Evolutionary conservation across 768 basidiomycete genomes (phyloP), one percentile per base, ranked within the genome.

Genomic region (Hericium erinaceus): DNA sequence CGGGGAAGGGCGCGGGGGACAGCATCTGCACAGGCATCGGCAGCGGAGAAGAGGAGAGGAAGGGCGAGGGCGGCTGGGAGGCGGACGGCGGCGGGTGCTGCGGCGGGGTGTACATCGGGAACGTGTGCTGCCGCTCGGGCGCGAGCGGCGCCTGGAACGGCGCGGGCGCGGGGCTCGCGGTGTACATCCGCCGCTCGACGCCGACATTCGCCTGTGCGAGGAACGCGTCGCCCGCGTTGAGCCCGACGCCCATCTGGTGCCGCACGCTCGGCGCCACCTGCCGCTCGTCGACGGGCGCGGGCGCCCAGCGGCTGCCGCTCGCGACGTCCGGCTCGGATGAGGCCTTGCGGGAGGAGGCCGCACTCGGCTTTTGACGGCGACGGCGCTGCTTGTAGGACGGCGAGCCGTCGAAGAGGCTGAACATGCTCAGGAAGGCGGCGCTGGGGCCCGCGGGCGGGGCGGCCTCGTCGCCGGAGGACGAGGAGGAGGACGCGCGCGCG

Each of bases 321-420:
- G n/a, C 49, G 57, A 13, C 67, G 68, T 20, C 55, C 54, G 46
- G 49, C 61, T 9, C 58, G 51, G 55, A 62, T 28, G 61, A 57
- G 52, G 56, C 65, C 58, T 59, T 59, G 60, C 64, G 56, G 58
- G 73, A 72, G 63, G 68, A 62, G 56, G 75, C 70, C 66, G 70
- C 71, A 58, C 64, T 59, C n/a, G 44, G 61, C 72, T 80, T 81
- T 37, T 73, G 68, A 69, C 89, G 91, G 76, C 91, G 91, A 62
- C 87, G 80, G 26, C 94, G 79, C 66, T 89, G 87, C 72, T 97
- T 97, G 76, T 97, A 97, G 3, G 83, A 81, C 4, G 92, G 87
- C 60, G 82, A 86, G 13, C 92, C 92, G 68, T 90, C 87, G 54
- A 92, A 86, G 49, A 92, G 73, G n/a, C 86, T 81, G 67, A 88